Base-by-base conservation (phyloP, 2,329 filamentous ascomycete genomes). In the Fusarium sp. region DNA sequence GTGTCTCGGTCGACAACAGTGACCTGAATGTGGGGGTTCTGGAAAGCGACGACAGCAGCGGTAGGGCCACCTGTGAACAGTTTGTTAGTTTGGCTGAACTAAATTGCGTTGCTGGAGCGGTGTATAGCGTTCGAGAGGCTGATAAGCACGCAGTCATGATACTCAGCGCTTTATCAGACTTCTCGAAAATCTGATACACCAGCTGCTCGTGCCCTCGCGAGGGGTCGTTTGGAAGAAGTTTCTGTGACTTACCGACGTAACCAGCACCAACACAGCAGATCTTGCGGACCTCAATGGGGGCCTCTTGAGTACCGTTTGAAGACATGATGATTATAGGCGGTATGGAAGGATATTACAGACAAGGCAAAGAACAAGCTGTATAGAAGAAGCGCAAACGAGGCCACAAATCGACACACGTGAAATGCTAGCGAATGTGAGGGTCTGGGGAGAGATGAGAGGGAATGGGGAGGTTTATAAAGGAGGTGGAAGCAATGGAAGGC, bases 231-330 rank as follows among this genome's bases (percentile, higher is more conserved):
- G 24, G 10, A 11, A 29, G 21, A 28, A 38, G 33, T 35, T 55
- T 23, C 46, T 33, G 21, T 16, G 12, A 83, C 89, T 74, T 84
- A 92, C 89, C 91, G 68, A 93, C 90, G 77, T 93, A 93, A 71
- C 91, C 91, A 70, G 91, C 91, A 49, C 91, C 91, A 66, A 93
- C 88, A 76, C 90, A 93, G 79, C 91, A 93, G 53, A 93, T 89
- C 74, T 87, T 90, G 73, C 81, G 82, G 38, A 91, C 78, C 49
- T 75, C 71, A 70, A 80, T 76, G 47, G 73, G 74, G 28, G 63
- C 67, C 13, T 71, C 62, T 37, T 71, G 57, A 31, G 58, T 60
- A 69, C 75, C 77, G 70, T 80, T 79, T 68, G 73, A 58, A 44
- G 75, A 72, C 72, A 74, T 74, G 70, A 50, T 66, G 68, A 66